These are phyloP conservation scores for Russula abietina DNA, from an alignment of 768 basidiomycete species.

Conservation along the genomic window DNA sequence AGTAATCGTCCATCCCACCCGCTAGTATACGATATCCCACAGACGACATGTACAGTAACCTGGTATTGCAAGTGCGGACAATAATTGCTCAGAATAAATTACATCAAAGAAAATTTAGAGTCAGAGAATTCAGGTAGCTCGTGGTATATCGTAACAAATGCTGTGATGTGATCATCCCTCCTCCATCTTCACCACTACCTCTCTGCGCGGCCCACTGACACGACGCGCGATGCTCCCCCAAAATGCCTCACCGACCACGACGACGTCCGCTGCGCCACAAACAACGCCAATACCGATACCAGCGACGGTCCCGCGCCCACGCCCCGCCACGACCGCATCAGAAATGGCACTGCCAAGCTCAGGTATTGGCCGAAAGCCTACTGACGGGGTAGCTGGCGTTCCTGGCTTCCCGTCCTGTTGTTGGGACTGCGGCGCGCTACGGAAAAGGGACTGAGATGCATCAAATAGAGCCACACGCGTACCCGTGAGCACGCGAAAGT, in stretches of 20 bases:
- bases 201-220: background rate
- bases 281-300: constrained; percentile 23
- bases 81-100: constrained; percentile 12
- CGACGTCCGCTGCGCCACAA: constrained; percentile 23
- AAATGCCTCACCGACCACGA: constrained; percentile 20
- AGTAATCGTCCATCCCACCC: constrained; percentile 6
- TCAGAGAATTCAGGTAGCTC: background rate
- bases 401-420: constrained; percentile 21
- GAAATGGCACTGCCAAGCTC: constrained; percentile 11
- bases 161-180: background rate
- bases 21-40: background rate
- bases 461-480: constrained; percentile 69
- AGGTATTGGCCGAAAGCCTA: constrained; percentile 25
- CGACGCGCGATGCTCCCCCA: constrained; percentile 20
- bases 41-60: background rate
- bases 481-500: constrained; percentile 67
- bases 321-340: constrained; percentile 17
- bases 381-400: background rate
- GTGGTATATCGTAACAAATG: background rate
- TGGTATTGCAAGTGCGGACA: background rate
- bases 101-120: background rate
- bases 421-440: constrained; percentile 10
- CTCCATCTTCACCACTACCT: constrained; percentile 23
- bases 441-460: constrained; percentile 56
- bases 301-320: constrained; percentile 22